Evolutionary conservation across 2,329 filamentous ascomycete species (phyloP).

Genomic region (Parafenestella ontariensis): DNA sequence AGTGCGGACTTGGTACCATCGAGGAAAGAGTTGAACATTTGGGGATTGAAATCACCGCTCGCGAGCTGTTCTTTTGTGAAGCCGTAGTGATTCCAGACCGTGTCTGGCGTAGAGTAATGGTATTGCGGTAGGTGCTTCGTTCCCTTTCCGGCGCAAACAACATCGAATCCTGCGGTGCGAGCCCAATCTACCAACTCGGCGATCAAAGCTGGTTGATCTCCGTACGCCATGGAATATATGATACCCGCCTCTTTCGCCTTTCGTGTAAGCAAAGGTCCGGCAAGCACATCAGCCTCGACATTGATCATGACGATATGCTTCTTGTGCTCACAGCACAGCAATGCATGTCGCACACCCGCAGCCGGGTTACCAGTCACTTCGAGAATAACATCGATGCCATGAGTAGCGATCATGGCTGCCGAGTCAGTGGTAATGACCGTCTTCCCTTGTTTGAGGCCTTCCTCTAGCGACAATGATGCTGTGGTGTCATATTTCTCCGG

Average conservation of each 20-base stretch:
- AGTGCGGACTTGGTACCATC: conserved; percentile 58
- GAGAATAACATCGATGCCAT: conserved; percentile 55
- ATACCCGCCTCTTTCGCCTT: conserved; percentile 56
- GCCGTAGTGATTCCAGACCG: conserved; percentile 57
- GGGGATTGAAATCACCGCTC: conserved; percentile 54
- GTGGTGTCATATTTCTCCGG: conserved; percentile 49
- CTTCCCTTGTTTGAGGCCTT: conserved; percentile 52
- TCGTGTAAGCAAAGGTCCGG: conserved; percentile 51
- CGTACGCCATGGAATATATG: conserved; percentile 58
- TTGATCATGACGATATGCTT: conserved; percentile 60
- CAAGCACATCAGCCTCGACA: conserved; percentile 56
- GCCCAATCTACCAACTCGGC: conserved; percentile 55
- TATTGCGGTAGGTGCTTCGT: conserved; percentile 57
- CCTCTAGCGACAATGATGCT: conserved; percentile 27
- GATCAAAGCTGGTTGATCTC: conserved; percentile 56
- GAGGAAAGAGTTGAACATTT: conserved; percentile 59
- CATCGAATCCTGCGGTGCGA: conserved; percentile 53
- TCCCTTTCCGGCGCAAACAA: conserved; percentile 56
- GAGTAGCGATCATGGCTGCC: conserved; percentile 51
- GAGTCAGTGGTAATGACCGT: conserved; percentile 55
- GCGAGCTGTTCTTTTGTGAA: conserved; percentile 55
- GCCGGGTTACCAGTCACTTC: conserved; percentile 55
- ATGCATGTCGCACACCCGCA: conserved; percentile 53
- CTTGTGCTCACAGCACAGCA: conserved; percentile 55
- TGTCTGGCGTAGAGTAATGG: conserved; percentile 56